phyloP scores from a whole-genome alignment of 306 rosid genomes.

The Sindora glabra region DNA sequence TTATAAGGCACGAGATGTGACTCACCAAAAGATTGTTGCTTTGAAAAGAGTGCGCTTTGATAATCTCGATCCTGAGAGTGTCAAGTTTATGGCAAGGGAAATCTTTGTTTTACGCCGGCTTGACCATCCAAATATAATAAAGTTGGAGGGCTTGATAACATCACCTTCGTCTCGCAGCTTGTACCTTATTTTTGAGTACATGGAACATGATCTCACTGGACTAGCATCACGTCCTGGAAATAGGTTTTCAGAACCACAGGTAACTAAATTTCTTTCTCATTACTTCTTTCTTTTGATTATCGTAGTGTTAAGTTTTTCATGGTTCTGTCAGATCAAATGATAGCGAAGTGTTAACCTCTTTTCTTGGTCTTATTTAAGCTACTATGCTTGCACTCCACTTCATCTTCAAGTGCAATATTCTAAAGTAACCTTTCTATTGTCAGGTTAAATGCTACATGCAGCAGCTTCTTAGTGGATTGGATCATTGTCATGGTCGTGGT shows the following conservation, averaged over 20 bases:
- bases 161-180: slow-evolving; percentile 72
- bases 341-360: background rate
- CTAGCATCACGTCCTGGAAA: slow-evolving; percentile 61
- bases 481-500: slow-evolving; percentile 83
- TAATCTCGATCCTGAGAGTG: slow-evolving; percentile 81
- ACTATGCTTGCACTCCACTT: background rate
- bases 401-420: slow-evolving; percentile 12
- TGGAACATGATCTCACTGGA: slow-evolving; percentile 97
- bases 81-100: slow-evolving; percentile 95
- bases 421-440: slow-evolving; percentile 14
- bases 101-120: slow-evolving; percentile 82
- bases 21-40: slow-evolving; percentile 59
- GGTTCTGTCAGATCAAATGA: background rate
- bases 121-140: slow-evolving; percentile 83
- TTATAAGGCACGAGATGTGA: slow-evolving; percentile 80
- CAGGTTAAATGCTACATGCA: slow-evolving; percentile 89
- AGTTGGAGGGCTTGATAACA: slow-evolving; percentile 85
- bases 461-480: slow-evolving; percentile 85
- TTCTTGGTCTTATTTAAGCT: background rate
- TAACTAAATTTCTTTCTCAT: too few relatives aligned
- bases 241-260: slow-evolving; percentile 88
- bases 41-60: slow-evolving; percentile 87
- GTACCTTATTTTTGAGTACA: slow-evolving; percentile 86
- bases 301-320: background rate
- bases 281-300: slow-evolving; percentile 6